phyloP scores from a whole-genome alignment of 148 eudicot species.

The Pharnaceum exiguum region DNA sequence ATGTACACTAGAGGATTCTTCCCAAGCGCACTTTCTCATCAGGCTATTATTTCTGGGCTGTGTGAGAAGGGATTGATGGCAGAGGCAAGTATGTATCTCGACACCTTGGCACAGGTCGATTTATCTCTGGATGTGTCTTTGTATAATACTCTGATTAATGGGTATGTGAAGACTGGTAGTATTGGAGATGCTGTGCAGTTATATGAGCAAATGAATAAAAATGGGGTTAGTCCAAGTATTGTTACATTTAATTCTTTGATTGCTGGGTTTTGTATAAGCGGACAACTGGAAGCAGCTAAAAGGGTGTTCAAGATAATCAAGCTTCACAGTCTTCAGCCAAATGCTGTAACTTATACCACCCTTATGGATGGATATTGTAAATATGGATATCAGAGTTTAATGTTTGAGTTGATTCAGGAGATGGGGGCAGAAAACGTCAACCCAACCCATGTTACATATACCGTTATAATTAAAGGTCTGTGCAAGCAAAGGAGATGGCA shows the following conservation, averaged over 20 bases:
- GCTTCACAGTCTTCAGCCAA: constrained; percentile 49
- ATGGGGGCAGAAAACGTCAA: constrained; percentile 44
- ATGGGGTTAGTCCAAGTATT: constrained; percentile 54
- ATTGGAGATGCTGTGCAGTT: constrained; percentile 41
- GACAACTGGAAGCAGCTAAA: constrained; percentile 45
- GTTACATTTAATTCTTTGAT: constrained; percentile 81
- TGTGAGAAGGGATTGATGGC: constrained; percentile 42
- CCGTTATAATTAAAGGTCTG: constrained; percentile 62
- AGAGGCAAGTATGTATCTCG: constrained; percentile 60
- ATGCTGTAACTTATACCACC: constrained; percentile 63
- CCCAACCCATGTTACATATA: constrained; percentile 70
- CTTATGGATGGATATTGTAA: constrained; percentile 65
- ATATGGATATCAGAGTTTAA: constrained; percentile 30
- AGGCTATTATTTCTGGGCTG: constrained; percentile 45
- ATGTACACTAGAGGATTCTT: constrained; percentile 42
- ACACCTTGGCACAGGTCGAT: constrained; percentile 35
- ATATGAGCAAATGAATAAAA: constrained; percentile 41
- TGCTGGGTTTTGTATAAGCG: constrained; percentile 58
- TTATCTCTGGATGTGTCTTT: constrained; percentile 39
- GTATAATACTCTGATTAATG: constrained; percentile 77
- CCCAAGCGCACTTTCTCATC: constrained; percentile 41
- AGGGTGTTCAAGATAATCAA: constrained; percentile 43
- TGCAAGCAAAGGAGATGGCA: constrained; percentile 46
- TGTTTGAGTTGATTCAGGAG: constrained; percentile 45
- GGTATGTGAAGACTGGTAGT: constrained; percentile 59